A percentile compares a stretch with the other conserved stretches of the same genome.
phyloP scores from a whole-genome alignment of 371 early-diverging fungal genomes.

The Rhizopus stolonifer region DNA sequence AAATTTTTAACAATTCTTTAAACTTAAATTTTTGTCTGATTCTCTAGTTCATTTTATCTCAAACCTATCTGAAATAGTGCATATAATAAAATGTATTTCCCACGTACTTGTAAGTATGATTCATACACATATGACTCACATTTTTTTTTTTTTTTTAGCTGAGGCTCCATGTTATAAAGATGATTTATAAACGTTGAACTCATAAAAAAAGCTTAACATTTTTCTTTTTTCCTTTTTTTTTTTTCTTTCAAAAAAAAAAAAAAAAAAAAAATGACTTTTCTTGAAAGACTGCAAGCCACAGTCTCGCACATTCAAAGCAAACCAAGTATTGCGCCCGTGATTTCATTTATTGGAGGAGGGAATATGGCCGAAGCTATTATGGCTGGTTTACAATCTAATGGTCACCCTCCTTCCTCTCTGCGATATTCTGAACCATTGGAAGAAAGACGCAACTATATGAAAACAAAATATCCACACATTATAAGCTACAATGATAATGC shows the following conservation, averaged over 20 bases:
- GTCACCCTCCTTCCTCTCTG: constrained; percentile 67
- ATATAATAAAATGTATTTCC: too few relatives aligned
- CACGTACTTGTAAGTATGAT: too few relatives aligned
- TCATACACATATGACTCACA: too few relatives aligned
- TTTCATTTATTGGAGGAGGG: constrained; percentile 89
- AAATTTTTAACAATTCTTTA: too few relatives aligned
- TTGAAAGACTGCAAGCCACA: constrained; percentile 18
- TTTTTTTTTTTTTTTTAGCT: too few relatives aligned
- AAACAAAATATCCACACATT: constrained; percentile 56
- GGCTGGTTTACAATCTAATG: constrained; percentile 75
- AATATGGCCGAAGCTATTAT: constrained; percentile 95
- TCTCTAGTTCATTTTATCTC: too few relatives aligned
- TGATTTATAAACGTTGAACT: too few relatives aligned
- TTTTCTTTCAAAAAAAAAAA: too few relatives aligned
- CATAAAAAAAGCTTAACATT: neutral
- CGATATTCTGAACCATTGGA: constrained; percentile 83
- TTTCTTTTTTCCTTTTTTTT: neutral
- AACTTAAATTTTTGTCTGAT: too few relatives aligned
- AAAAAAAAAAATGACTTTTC: constrained; percentile 6
- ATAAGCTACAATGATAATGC: constrained; percentile 45
- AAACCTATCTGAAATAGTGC: too few relatives aligned
- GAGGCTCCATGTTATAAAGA: too few relatives aligned
- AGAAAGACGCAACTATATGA: constrained; percentile 65
- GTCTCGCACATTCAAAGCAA: constrained; percentile 16
- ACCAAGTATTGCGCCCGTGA: constrained; percentile 23